Percentiles rank a stretch among this genome's conserved stretches.
Evolutionary conservation across 345 rosid genomes (phyloP).

Genomic region (Carallia pectinifolia): DNA sequence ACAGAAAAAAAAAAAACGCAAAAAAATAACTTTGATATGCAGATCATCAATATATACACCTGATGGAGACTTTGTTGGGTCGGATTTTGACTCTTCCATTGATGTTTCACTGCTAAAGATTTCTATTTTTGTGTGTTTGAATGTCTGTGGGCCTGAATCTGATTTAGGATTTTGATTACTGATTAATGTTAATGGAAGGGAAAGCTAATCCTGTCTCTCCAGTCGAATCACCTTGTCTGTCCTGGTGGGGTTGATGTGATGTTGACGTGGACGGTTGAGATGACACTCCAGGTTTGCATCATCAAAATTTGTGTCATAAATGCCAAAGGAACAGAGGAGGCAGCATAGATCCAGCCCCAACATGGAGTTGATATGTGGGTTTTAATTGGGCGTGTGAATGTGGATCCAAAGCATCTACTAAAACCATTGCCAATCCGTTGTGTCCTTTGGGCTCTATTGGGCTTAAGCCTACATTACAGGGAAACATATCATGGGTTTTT

Average conservation of each 20-base stretch:
- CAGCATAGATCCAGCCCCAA: no score
- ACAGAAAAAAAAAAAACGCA: not conserved
- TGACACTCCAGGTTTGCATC: no score
- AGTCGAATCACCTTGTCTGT: not conserved
- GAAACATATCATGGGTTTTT: not conserved
- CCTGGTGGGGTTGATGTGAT: not conserved
- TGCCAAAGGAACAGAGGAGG: no score
- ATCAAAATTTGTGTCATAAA: no score
- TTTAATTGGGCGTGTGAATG: no score
- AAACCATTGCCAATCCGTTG: no score
- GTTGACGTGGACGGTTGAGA: slow-evolving; percentile 3
- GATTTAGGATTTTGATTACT: not conserved
- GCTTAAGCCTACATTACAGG: not conserved
- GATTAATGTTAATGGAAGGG: no score
- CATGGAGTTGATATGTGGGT: no score
- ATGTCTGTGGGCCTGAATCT: not conserved
- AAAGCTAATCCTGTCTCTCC: no score
- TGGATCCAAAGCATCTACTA: no score
- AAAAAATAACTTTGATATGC: not conserved
- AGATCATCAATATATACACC: not conserved
- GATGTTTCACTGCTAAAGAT: not conserved
- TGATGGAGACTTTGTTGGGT: slow-evolving; percentile 10
- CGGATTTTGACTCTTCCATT: slow-evolving; percentile 19
- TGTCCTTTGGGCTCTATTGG: no score
- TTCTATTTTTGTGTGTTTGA: no score